A percentile compares a stretch with the other conserved stretches of the same genome.
Evolutionary conservation across 306 rosid species (phyloP).

Genomic region (Ceratonia siliqua): DNA sequence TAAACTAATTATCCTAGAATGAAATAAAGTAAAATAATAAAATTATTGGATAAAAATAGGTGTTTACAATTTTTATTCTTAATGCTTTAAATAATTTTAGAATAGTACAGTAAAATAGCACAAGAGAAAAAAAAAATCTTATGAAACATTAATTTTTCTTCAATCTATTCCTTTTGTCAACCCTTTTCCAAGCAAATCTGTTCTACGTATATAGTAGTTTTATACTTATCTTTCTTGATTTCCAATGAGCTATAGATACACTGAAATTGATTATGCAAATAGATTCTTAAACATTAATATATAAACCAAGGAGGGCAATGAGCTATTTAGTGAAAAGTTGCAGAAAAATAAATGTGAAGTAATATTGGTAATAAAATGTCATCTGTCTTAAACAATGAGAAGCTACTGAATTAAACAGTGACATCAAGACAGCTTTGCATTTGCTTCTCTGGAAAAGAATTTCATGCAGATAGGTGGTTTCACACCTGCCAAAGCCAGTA

Average conservation of each 20-base stretch:
- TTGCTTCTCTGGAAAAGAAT: constrained; percentile 41
- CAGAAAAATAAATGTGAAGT: not conserved
- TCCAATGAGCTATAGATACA: not conserved
- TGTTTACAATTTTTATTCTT: no score
- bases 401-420: not conserved
- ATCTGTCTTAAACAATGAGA: not conserved
- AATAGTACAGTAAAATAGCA: no score
- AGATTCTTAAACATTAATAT: not conserved
- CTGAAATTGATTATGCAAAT: not conserved
- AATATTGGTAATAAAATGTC: not conserved
- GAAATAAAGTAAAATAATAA: no score
- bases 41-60: no score
- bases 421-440: constrained; percentile 40
- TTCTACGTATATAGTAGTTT: not conserved
- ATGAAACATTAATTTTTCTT: no score
- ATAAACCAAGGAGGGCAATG: not conserved
- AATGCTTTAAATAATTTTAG: no score
- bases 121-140: no score
- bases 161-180: no score
- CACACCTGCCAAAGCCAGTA: constrained; percentile 48
- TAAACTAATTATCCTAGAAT: no score
- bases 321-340: not conserved
- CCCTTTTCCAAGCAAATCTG: not conserved
- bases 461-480: constrained; percentile 59
- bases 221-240: not conserved